Conservation (phyloP, 805 yeast species). For the Vanderwaltozyma tropicalis region DNA sequence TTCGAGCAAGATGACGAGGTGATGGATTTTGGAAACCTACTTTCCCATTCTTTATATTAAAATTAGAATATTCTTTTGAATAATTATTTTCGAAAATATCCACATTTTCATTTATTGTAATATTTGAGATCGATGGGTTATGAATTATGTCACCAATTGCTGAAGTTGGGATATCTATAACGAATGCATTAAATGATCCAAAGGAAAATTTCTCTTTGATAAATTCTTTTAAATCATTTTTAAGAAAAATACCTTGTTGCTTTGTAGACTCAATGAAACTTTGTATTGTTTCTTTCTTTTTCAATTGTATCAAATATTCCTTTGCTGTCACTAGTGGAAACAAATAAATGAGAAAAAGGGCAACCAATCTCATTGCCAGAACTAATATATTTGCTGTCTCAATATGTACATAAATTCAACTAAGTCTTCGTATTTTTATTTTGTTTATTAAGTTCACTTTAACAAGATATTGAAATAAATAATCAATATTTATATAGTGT, state of each 20-base stretch:
- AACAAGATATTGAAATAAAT: neutral
- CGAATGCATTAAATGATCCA: slow-evolving; percentile 62
- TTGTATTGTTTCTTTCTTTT: slow-evolving; percentile 39
- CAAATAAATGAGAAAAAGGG: slow-evolving; percentile 2
- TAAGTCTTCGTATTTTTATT: neutral
- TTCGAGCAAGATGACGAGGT: slow-evolving; percentile 59
- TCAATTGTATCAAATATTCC: slow-evolving; percentile 43
- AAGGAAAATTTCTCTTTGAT: slow-evolving; percentile 47
- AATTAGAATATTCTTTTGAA: neutral
- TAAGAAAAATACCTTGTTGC: slow-evolving; percentile 15
- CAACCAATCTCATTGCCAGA: no score
- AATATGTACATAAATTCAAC: no score
- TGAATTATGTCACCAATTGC: slow-evolving; percentile 36
- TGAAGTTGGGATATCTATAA: slow-evolving; percentile 47
- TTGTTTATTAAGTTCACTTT: neutral
- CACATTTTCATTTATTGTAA: slow-evolving; percentile 56
- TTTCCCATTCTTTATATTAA: neutral
- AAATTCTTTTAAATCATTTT: slow-evolving; percentile 37
- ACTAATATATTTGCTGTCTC: no score
- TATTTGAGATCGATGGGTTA: slow-evolving; percentile 55
- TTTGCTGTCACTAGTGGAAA: slow-evolving; percentile 7
- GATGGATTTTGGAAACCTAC: slow-evolving; percentile 32
- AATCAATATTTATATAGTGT: neutral
- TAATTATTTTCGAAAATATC: slow-evolving; percentile 40
- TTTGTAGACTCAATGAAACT: slow-evolving; percentile 38